Conservation (phyloP, 345 rosid species). For the Zanthoxylum bungeanum region DNA sequence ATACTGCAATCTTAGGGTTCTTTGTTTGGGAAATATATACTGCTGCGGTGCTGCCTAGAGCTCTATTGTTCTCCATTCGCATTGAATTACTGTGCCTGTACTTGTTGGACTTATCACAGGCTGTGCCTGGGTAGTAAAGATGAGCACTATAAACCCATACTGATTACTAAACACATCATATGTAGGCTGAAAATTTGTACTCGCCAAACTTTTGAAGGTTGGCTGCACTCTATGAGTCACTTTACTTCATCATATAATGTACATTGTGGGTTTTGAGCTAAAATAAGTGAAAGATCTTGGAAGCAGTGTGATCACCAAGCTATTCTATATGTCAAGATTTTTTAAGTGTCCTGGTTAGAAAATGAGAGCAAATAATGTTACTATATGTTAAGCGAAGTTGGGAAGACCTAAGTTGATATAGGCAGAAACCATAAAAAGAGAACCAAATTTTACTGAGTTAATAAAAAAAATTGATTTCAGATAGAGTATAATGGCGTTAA, state of each 20-base stretch:
- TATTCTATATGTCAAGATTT: neutral
- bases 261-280: neutral
- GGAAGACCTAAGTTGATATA: too few relatives aligned
- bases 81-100: neutral
- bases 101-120: neutral
- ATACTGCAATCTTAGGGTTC: neutral
- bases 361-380: too few relatives aligned
- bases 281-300: too few relatives aligned
- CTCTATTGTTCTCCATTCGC: neutral
- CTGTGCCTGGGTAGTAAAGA: neutral
- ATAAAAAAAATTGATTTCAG: too few relatives aligned
- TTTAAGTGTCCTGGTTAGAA: too few relatives aligned
- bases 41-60: neutral
- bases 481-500: too few relatives aligned
- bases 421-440: too few relatives aligned
- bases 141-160: neutral
- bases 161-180: neutral
- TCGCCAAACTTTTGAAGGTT: neutral
- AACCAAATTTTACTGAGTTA: too few relatives aligned
- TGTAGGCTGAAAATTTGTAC: neutral
- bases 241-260: neutral
- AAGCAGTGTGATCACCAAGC: neutral
- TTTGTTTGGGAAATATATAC: neutral
- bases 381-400: too few relatives aligned
- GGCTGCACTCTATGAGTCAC: neutral